These are phyloP conservation scores for Auricularia sp. DNA, from an alignment of 768 basidiomycete species.

Conservation along the genomic window DNA sequence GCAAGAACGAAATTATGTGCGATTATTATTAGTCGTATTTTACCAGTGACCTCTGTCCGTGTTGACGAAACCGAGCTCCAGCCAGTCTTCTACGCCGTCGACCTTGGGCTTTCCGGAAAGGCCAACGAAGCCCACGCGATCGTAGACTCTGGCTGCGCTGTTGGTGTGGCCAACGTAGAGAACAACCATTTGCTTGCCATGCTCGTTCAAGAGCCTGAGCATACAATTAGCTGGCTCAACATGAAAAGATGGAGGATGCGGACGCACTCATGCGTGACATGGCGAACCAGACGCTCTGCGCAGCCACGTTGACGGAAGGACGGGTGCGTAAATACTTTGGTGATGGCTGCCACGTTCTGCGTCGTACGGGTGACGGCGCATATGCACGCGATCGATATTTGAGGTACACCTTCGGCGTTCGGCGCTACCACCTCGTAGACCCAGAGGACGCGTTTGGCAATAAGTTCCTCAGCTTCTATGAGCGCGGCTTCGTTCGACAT, in stretches of 20 bases:
- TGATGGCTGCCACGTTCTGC: slow-evolving; percentile 48
- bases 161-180: slow-evolving; percentile 59
- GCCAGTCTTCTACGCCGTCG: slow-evolving; percentile 45
- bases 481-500: slow-evolving; percentile 33
- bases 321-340: slow-evolving; percentile 59
- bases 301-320: slow-evolving; percentile 42
- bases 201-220: slow-evolving; percentile 31
- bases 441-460: slow-evolving; percentile 44
- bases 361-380: slow-evolving; percentile 59
- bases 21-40: neutral
- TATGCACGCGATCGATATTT: slow-evolving; percentile 42
- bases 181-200: slow-evolving; percentile 42
- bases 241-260: neutral
- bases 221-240: neutral
- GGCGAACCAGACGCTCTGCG: slow-evolving; percentile 51
- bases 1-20: too few species aligned
- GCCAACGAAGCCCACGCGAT: slow-evolving; percentile 56
- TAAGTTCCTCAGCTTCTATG: slow-evolving; percentile 41
- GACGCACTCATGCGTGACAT: slow-evolving; percentile 46
- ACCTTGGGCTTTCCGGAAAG: slow-evolving; percentile 29
- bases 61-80: slow-evolving; percentile 55
- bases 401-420: slow-evolving; percentile 8
- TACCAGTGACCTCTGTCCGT: slow-evolving; percentile 57
- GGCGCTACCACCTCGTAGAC: slow-evolving; percentile 36
- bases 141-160: slow-evolving; percentile 46